Evolutionary conservation across 208 protist genomes (phyloP).

Genomic region (Crithidia fasciculata): DNA sequence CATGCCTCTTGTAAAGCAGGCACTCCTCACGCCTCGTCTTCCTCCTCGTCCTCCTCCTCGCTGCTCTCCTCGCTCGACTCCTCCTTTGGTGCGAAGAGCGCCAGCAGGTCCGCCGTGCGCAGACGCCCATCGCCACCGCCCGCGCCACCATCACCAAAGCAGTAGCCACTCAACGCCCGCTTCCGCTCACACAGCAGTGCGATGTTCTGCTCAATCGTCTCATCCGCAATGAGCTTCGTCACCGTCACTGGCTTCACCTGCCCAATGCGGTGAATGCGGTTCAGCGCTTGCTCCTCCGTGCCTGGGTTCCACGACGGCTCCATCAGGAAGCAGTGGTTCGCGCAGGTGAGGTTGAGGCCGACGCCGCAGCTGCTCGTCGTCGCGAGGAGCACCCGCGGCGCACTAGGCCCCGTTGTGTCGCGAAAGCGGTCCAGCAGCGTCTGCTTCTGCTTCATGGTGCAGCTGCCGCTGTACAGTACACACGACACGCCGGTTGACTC

Average conservation of each 20-base stretch:
- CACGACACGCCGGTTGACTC: slow-evolving; percentile 36
- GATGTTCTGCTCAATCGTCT: slow-evolving; percentile 97
- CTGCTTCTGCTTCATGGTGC: slow-evolving; percentile 62
- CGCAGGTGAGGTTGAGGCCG: slow-evolving; percentile 94
- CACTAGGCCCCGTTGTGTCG: slow-evolving; percentile 4
- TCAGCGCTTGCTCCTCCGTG: slow-evolving; percentile 90
- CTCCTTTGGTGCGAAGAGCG: slow-evolving; percentile 50
- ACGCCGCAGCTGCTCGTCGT: slow-evolving; percentile 91
- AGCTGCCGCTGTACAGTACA: slow-evolving; percentile 53
- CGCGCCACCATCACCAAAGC: slow-evolving; percentile 32
- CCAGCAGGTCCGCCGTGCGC: slow-evolving; percentile 53
- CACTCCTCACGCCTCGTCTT: neutral
- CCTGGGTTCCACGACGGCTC: slow-evolving; percentile 93
- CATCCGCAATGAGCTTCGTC: slow-evolving; percentile 93
- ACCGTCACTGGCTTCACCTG: slow-evolving; percentile 93
- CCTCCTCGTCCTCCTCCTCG: slow-evolving; percentile 9
- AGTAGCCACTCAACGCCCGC: slow-evolving; percentile 72
- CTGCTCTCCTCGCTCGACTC: slow-evolving; percentile 27
- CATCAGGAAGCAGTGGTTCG: slow-evolving; percentile 93
- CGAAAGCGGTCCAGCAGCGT: slow-evolving; percentile 58
- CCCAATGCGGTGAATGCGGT: slow-evolving; percentile 91
- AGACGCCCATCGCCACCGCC: slow-evolving; percentile 33
- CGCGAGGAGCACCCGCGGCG: slow-evolving; percentile 83
- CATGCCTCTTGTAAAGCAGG: neutral
- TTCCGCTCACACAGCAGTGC: slow-evolving; percentile 93